phyloP scores from a whole-genome alignment of 2,329 filamentous ascomycete genomes.

The Colletotrichum tamarilloi region DNA sequence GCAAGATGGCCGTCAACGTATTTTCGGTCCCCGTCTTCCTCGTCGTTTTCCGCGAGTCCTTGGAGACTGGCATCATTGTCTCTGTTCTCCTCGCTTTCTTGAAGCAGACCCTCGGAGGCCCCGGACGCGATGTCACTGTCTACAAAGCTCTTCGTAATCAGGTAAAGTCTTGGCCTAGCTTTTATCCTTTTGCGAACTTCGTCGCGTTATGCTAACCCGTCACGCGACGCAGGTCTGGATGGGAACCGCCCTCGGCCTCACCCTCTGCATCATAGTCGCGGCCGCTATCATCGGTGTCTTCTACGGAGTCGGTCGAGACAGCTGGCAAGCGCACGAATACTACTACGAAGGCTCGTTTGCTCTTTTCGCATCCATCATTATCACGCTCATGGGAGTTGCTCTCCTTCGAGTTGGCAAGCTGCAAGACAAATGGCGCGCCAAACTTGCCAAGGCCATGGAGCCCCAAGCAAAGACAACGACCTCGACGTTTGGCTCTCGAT shows the following conservation, averaged over 20 bases:
- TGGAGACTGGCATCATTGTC: constrained; percentile 87
- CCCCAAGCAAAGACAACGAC: constrained; percentile 57
- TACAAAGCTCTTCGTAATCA: constrained; percentile 78
- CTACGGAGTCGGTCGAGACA: constrained; percentile 73
- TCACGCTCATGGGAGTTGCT: constrained; percentile 83
- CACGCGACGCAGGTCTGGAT: constrained; percentile 63
- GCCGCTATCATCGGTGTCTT: constrained; percentile 76
- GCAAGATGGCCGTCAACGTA: constrained; percentile 71
- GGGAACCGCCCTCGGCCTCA: constrained; percentile 67
- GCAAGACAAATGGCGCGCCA: constrained; percentile 88
- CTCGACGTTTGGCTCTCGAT: constrained; percentile 44
- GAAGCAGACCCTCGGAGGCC: constrained; percentile 79
- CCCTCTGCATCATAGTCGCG: constrained; percentile 72
- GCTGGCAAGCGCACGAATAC: constrained; percentile 76
- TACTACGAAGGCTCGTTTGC: constrained; percentile 86
- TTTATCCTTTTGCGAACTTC: background rate
- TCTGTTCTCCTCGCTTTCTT: constrained; percentile 87
- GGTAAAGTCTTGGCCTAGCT: constrained; percentile 45
- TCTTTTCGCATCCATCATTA: constrained; percentile 82
- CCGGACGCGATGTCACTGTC: constrained; percentile 67
- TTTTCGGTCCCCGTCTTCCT: constrained; percentile 89
- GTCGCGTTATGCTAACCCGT: background rate
- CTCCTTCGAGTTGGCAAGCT: constrained; percentile 85
- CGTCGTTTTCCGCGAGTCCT: constrained; percentile 86
- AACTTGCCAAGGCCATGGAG: constrained; percentile 78